Evolutionary conservation across 2,329 filamentous ascomycete genomes (phyloP), one percentile per base, ranked within the genome.

Genomic region (Ploettnerulaceae sp.): DNA sequence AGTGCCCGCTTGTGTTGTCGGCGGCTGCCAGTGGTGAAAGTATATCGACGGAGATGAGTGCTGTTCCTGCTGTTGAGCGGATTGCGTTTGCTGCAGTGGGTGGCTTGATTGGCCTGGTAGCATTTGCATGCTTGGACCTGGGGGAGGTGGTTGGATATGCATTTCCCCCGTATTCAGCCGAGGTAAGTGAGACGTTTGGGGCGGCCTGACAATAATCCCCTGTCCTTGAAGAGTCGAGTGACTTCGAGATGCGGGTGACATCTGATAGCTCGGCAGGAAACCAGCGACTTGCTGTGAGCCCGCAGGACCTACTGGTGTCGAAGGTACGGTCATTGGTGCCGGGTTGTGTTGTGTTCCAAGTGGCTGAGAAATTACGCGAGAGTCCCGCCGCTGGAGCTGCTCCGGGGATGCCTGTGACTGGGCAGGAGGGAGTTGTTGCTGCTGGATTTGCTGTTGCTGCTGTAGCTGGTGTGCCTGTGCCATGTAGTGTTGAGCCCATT

Each of bases 21-120:
- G 89, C 35, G 89, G 89, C 49, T 91, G 86, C 89, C 89, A 95
- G 64, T 95, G 88, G 62, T 95, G 88, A 64, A 95, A 95, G 66
- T 88, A 93, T 37, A 95, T 86, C 17, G 83, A 85, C 0, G 84
- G 81, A 31, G 85, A 87, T 14, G 80, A 76, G 36, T 61, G 59
- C 17, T 55, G 34, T 53, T 82, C 79, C 56, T 84, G 76, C 49
- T 76, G 74, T 35, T 56, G 56, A 38, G 68, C 67, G 6, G 71
- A 67, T 45, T 79, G 75, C 29, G 68, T 66, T 62, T 69, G 76
- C 59, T 71, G 72, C 60, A 72, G 76, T 61, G 70, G 73, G 66
- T 63, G 60, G 7, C 52, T 49, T 34, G 56, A 45, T 40, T 74
- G 75, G 57, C 62, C 65, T 67, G 66, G 69, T 37, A 73, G 69